Percentiles rank a stretch among this genome's conserved stretches.
phyloP scores from a whole-genome alignment of 441 rosid genomes.

The Bruguiera hainesii region DNA sequence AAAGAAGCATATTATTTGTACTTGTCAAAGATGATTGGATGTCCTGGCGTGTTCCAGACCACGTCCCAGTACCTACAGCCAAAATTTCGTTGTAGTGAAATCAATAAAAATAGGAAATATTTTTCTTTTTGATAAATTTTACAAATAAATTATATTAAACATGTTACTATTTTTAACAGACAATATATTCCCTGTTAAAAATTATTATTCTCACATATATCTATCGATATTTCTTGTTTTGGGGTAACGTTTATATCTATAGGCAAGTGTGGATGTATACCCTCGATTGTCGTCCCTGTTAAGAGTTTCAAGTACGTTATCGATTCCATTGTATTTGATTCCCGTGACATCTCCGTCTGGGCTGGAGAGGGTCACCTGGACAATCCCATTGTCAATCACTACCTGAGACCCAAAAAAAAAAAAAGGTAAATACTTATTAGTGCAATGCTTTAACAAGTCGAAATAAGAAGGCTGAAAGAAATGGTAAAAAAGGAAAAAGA shows the following conservation, averaged over 20 bases:
- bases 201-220: neutral
- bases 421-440: too few relatives aligned
- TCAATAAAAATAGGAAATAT: neutral
- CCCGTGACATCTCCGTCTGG: constrained; percentile 50
- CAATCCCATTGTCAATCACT: constrained; percentile 48
- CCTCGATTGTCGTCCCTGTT: constrained; percentile 38
- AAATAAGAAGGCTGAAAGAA: too few relatives aligned
- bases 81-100: neutral
- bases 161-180: too few relatives aligned
- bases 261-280: constrained; percentile 20
- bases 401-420: constrained; percentile 36
- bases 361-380: constrained; percentile 38
- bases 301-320: constrained; percentile 38
- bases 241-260: too few relatives aligned
- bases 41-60: constrained; percentile 48
- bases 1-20: constrained; percentile 9
- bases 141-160: too few relatives aligned
- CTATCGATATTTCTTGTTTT: neutral
- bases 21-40: constrained; percentile 30
- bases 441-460: too few relatives aligned
- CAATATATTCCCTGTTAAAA: too few relatives aligned
- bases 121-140: too few relatives aligned
- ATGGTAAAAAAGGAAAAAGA: too few relatives aligned
- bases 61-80: constrained; percentile 51
- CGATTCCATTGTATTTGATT: constrained; percentile 41